Evolutionary conservation across 192 early-diverging fungal species (phyloP).

Genomic region (Diversispora eburnea): DNA sequence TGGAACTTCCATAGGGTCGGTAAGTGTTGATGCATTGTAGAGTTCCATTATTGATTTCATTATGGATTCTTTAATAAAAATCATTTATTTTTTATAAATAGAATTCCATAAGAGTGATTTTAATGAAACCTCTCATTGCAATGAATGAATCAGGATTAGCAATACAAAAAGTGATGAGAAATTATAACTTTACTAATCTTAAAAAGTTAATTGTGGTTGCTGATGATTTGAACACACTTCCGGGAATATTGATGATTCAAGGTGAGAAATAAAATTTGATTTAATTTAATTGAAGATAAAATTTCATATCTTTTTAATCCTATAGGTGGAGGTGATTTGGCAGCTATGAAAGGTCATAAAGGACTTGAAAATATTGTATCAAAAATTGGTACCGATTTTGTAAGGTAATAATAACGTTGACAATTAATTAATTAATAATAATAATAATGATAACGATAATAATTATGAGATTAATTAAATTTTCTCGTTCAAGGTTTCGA

Average conservation of each 20-base stretch:
- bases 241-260: constrained; percentile 55
- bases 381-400: constrained; percentile 43
- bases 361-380: constrained; percentile 51
- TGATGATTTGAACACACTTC: constrained; percentile 58
- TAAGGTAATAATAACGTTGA: constrained; percentile 29
- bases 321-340: constrained; percentile 42
- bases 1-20: constrained; percentile 30
- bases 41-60: neutral
- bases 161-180: constrained; percentile 48
- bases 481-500: constrained; percentile 38
- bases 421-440: neutral
- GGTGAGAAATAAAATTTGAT: constrained; percentile 28
- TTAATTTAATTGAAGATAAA: neutral
- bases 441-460: neutral
- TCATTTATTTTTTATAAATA: constrained; percentile 29
- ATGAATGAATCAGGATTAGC: constrained; percentile 57
- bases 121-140: constrained; percentile 52
- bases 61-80: neutral
- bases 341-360: constrained; percentile 49
- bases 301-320: neutral
- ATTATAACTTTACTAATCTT: constrained; percentile 44
- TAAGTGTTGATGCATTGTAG: constrained; percentile 8
- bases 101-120: constrained; percentile 50
- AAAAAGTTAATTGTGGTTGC: constrained; percentile 56
- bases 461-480: neutral